These are phyloP conservation scores for Pythium coloratum DNA, from an alignment of 352 stramenopile genomes.

Conservation along the genomic window DNA sequence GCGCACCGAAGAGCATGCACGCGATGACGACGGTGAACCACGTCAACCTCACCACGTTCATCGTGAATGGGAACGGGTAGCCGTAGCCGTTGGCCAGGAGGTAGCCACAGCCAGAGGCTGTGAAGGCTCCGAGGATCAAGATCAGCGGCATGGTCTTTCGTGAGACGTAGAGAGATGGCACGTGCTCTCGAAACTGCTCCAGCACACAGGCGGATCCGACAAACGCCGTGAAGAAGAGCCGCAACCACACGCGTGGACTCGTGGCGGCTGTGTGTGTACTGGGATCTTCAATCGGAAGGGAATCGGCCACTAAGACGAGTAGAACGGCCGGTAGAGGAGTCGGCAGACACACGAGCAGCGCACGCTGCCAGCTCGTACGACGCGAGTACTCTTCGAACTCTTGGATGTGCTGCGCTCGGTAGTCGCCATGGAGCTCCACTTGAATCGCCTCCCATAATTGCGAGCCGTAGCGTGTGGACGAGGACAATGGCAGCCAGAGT, in stretches of 20 bases:
- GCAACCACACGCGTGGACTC: slow-evolving; percentile 27
- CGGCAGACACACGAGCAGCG: too few relatives aligned
- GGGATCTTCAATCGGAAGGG: slow-evolving; percentile 21
- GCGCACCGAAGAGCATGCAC: neutral
- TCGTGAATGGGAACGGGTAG: slow-evolving; percentile 35
- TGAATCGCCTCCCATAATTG: too few relatives aligned
- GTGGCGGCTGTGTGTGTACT: neutral
- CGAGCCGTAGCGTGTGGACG: too few relatives aligned
- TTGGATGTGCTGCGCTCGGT: too few relatives aligned
- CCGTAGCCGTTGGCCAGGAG: slow-evolving; percentile 19
- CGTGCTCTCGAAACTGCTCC: slow-evolving; percentile 25
- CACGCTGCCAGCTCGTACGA: too few relatives aligned
- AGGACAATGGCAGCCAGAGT: too few relatives aligned
- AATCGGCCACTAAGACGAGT: neutral
- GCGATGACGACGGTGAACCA: neutral
- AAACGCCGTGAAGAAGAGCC: slow-evolving; percentile 24
- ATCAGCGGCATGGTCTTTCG: slow-evolving; percentile 6
- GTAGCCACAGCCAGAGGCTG: slow-evolving; percentile 12
- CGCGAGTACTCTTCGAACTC: too few relatives aligned
- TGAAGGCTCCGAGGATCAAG: slow-evolving; percentile 15
- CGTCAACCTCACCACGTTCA: slow-evolving; percentile 12
- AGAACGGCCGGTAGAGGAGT: too few relatives aligned
- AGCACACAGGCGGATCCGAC: slow-evolving; percentile 22
- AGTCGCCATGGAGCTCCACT: too few relatives aligned
- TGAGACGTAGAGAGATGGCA: slow-evolving; percentile 19